Percentiles rank a stretch among this genome's conserved stretches.
Evolutionary conservation across 2,329 filamentous ascomycete species (phyloP).

Genomic region (Tolypocladium ovalisporum): DNA sequence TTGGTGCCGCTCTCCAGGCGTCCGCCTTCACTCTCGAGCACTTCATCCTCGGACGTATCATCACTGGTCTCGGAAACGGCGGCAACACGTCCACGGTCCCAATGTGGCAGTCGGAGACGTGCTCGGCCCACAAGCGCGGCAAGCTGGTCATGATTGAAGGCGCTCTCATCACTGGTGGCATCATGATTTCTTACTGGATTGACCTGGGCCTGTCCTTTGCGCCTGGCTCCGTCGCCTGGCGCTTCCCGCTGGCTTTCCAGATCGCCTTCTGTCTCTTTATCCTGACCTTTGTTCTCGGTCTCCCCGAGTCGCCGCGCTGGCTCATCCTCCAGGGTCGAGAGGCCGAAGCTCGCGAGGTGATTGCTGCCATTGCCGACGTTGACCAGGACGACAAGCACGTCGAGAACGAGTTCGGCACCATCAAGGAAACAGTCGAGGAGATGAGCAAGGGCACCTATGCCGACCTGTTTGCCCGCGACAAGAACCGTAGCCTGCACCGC

Average conservation of each 20-base stretch:
- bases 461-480: constrained; percentile 45
- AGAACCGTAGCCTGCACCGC: constrained; percentile 47
- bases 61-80: constrained; percentile 48
- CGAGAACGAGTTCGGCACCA: constrained; percentile 45
- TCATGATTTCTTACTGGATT: constrained; percentile 50
- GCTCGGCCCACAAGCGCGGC: constrained; percentile 44
- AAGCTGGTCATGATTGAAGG: constrained; percentile 52
- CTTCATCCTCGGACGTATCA: constrained; percentile 46
- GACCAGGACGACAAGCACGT: constrained; percentile 47
- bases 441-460: constrained; percentile 48
- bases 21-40: constrained; percentile 43
- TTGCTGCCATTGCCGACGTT: constrained; percentile 42
- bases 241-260: constrained; percentile 47
- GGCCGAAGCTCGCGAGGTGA: constrained; percentile 34
- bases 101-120: constrained; percentile 52
- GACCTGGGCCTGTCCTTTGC: constrained; percentile 46
- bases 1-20: constrained; percentile 49
- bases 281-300: constrained; percentile 35
- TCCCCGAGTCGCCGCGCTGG: constrained; percentile 44
- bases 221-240: constrained; percentile 31
- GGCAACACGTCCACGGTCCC: constrained; percentile 45
- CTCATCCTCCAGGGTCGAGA: constrained; percentile 33
- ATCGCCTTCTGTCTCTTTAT: constrained; percentile 50
- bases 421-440: constrained; percentile 59
- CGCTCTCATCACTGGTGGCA: constrained; percentile 44